Percentiles rank a stretch among this genome's conserved stretches.
These are phyloP conservation scores for Scedosporium minutisporum DNA, from an alignment of 2,329 filamentous ascomycete genomes.

Conservation along the genomic window DNA sequence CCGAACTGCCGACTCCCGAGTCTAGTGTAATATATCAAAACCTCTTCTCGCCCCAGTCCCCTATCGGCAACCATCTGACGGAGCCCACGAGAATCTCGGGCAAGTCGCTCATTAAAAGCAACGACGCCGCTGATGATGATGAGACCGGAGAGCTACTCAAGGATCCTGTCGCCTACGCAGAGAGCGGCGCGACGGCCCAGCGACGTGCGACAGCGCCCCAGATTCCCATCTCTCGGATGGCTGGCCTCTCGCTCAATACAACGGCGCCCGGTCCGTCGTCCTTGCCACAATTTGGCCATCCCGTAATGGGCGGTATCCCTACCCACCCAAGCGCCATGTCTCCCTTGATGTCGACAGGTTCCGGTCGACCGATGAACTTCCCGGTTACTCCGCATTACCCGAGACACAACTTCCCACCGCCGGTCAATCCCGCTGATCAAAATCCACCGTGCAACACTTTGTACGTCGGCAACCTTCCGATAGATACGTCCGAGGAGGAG, in stretches of 20 bases:
- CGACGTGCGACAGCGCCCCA: constrained; percentile 65
- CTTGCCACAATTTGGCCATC: constrained; percentile 34
- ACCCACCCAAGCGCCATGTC: constrained; percentile 42
- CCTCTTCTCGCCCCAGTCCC: constrained; percentile 64
- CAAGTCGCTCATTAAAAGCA: constrained; percentile 64
- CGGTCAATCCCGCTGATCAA: constrained; percentile 88
- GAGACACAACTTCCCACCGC: constrained; percentile 64
- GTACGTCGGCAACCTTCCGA: constrained; percentile 92
- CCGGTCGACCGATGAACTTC: constrained; percentile 23
- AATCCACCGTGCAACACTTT: constrained; percentile 97
- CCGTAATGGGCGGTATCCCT: constrained; percentile 10
- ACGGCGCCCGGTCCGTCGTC: constrained; percentile 39
- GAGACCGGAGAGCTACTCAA: constrained; percentile 65
- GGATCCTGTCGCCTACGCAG: constrained; percentile 63
- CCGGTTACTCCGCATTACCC: constrained; percentile 33
- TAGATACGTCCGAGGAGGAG: constrained; percentile 90
- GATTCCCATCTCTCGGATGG: constrained; percentile 59
- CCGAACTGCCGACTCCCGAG: constrained; percentile 51
- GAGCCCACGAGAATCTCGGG: constrained; percentile 52
- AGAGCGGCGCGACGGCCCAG: constrained; percentile 31
- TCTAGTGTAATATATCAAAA: constrained; percentile 45
- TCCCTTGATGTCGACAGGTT: constrained; percentile 29
- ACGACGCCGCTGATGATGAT: constrained; percentile 54
- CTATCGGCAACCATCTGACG: constrained; percentile 60
- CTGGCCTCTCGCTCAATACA: constrained; percentile 62